phyloP scores from a whole-genome alignment of 164 flowering plant species.

The Stephania yunnanensis region DNA sequence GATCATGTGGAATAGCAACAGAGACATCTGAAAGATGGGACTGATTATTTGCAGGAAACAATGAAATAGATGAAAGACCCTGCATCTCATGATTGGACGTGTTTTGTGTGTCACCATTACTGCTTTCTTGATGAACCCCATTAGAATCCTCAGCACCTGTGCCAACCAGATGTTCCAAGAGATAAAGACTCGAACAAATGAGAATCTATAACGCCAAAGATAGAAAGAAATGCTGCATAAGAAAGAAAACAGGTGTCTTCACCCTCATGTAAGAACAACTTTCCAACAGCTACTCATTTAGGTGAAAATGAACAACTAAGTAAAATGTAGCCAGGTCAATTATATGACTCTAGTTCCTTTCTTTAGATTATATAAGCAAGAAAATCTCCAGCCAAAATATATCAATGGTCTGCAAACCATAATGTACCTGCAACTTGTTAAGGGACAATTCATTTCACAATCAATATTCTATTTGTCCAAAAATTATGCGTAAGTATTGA shows the following conservation, averaged over 20 bases:
- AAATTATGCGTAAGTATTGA: not conserved
- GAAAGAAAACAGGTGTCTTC: not conserved
- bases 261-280: too few relatives aligned
- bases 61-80: constrained; percentile 4
- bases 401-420: not conserved
- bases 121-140: constrained; percentile 12
- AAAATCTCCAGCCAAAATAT: not conserved
- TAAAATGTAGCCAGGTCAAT: too few relatives aligned
- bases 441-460: not conserved
- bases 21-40: constrained; percentile 32
- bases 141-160: constrained; percentile 15
- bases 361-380: not conserved
- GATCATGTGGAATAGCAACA: constrained; percentile 62
- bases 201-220: not conserved
- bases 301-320: too few relatives aligned
- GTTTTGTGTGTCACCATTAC: constrained; percentile 19
- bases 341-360: too few relatives aligned
- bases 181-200: not conserved
- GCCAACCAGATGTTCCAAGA: constrained; percentile 3
- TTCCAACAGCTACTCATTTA: too few relatives aligned
- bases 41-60: constrained; percentile 27
- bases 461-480: not conserved
- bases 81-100: constrained; percentile 13
- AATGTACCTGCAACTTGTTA: not conserved
- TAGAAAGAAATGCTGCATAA: not conserved